phyloP scores from a whole-genome alignment of 1,284 basidiomycete species.

The Boletus coffeatus region DNA sequence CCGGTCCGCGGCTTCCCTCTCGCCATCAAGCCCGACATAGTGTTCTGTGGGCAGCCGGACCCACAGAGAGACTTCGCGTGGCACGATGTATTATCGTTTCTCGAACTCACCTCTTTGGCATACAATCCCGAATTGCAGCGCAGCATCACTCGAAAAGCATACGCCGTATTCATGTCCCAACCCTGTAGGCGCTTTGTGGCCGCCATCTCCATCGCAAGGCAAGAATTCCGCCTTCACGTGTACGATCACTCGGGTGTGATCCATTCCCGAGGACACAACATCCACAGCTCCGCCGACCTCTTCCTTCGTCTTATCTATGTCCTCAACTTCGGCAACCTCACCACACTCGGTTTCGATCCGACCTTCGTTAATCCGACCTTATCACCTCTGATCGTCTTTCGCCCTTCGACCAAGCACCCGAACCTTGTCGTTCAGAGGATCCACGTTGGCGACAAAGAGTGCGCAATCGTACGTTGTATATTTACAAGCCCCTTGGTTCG shows the following conservation, averaged over 20 bases:
- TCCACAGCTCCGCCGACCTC: not conserved
- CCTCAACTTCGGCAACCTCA: not conserved
- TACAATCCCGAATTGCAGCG: not conserved
- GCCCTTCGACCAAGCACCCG: not conserved
- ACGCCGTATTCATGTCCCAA: not conserved
- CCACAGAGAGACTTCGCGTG: not conserved
- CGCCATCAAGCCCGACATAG: not conserved
- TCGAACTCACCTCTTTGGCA: not conserved
- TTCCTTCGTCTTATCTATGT: not conserved
- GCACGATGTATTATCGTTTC: not conserved
- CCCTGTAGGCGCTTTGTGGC: not conserved
- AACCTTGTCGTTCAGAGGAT: not conserved
- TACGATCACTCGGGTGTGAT: not conserved
- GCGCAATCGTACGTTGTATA: not conserved
- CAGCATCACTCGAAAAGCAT: not conserved
- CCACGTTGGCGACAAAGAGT: not conserved
- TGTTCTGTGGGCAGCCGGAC: not conserved
- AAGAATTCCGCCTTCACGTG: not conserved
- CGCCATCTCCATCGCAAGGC: not conserved
- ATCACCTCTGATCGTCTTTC: not conserved
- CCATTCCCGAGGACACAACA: not conserved
- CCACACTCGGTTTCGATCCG: not conserved
- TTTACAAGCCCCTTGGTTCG: not conserved
- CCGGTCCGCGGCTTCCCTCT: not conserved
- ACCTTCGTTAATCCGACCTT: not conserved